These are phyloP conservation scores for Chaetomium olivaceum DNA, from an alignment of 2,329 filamentous ascomycete genomes.

Conservation along the genomic window DNA sequence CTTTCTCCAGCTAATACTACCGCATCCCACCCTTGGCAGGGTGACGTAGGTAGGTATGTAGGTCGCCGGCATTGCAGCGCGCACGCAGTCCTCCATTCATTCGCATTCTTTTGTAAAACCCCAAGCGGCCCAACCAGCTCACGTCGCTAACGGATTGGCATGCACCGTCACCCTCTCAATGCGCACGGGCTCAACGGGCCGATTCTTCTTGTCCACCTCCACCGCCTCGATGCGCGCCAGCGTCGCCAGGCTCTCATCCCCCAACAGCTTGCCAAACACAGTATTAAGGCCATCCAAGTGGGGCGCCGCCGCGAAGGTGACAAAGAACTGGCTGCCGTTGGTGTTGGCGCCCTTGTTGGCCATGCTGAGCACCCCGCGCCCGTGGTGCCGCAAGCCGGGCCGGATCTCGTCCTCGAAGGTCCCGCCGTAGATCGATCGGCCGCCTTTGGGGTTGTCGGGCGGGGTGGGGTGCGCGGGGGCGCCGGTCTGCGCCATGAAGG, in stretches of 20 bases:
- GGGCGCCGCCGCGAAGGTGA: slow-evolving; percentile 73
- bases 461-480: slow-evolving; percentile 55
- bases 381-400: slow-evolving; percentile 66
- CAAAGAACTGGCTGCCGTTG: slow-evolving; percentile 80
- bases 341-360: slow-evolving; percentile 74
- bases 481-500: slow-evolving; percentile 80
- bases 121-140: slow-evolving; percentile 31
- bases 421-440: slow-evolving; percentile 70
- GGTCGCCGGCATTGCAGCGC: neutral
- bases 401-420: slow-evolving; percentile 81
- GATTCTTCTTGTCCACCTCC: slow-evolving; percentile 74
- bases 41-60: neutral
- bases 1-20: neutral
- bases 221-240: slow-evolving; percentile 70
- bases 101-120: neutral
- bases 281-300: slow-evolving; percentile 85
- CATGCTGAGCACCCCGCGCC: slow-evolving; percentile 72
- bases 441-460: slow-evolving; percentile 64
- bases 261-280: slow-evolving; percentile 74
- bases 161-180: slow-evolving; percentile 74
- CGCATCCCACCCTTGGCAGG: neutral
- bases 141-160: slow-evolving; percentile 73
- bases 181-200: slow-evolving; percentile 58
- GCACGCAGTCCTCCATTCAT: neutral
- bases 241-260: slow-evolving; percentile 63